These are phyloP conservation scores for Torulaspora quercuum DNA, from an alignment of 805 yeast genomes.

Conservation along the genomic window DNA sequence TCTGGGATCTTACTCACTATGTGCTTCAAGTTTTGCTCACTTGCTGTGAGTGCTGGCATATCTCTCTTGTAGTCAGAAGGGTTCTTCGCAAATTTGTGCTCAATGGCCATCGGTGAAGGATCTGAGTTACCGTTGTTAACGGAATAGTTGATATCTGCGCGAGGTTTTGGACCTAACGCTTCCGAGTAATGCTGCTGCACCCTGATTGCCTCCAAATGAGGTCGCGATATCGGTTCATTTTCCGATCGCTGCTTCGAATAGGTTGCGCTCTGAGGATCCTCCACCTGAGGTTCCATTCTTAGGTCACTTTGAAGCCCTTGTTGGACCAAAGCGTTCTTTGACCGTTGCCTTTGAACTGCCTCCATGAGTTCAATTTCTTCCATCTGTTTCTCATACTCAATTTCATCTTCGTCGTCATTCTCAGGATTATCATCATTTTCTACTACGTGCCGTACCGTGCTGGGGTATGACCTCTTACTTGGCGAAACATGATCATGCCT, in stretches of 20 bases:
- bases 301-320: slow-evolving; percentile 7
- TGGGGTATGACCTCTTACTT: slow-evolving; percentile 13
- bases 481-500: slow-evolving; percentile 26
- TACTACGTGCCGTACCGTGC: slow-evolving; percentile 9
- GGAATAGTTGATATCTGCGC: too few relatives aligned
- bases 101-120: too few relatives aligned
- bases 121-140: too few relatives aligned
- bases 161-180: too few relatives aligned
- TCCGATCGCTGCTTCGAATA: too few relatives aligned
- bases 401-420: slow-evolving; percentile 22
- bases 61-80: not conserved
- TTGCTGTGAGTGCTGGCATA: slow-evolving; percentile 13
- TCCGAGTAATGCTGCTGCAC: too few relatives aligned
- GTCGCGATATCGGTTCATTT: too few relatives aligned
- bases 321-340: slow-evolving; percentile 26
- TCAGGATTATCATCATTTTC: slow-evolving; percentile 10
- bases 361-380: slow-evolving; percentile 40
- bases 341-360: slow-evolving; percentile 42
- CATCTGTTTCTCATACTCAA: slow-evolving; percentile 24
- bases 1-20: slow-evolving; percentile 25
- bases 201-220: too few relatives aligned
- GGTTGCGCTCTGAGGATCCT: too few relatives aligned
- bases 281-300: not conserved
- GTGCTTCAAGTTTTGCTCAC: slow-evolving; percentile 26
- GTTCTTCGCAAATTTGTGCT: too few relatives aligned